These are phyloP conservation scores for Solanum etuberosum DNA, from an alignment of 257 asterid species.

Conservation along the genomic window DNA sequence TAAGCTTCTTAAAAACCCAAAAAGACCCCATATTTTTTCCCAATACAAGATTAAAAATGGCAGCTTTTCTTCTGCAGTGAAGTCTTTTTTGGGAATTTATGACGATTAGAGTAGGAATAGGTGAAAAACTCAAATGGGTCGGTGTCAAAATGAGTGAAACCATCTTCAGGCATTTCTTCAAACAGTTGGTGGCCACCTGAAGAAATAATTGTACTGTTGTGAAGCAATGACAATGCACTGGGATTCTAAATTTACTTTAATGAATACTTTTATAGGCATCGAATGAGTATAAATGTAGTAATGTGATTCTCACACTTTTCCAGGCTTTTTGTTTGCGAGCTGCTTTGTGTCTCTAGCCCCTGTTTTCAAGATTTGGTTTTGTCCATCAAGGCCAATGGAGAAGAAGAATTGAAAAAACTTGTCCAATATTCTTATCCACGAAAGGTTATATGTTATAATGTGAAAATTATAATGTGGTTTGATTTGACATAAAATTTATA, in stretches of 20 bases:
- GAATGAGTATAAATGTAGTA: background rate
- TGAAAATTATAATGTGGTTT: background rate
- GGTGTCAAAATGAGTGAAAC: slow-evolving; percentile 19
- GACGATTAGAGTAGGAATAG: background rate
- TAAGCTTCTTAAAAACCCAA: slow-evolving; percentile 20
- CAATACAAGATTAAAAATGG: background rate
- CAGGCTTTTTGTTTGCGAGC: background rate
- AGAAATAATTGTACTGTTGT: background rate
- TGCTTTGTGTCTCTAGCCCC: background rate
- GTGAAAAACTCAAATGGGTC: slow-evolving; percentile 13
- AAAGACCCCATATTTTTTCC: background rate
- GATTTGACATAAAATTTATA: too few relatives aligned
- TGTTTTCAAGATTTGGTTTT: background rate
- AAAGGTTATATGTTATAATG: background rate
- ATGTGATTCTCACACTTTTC: background rate
- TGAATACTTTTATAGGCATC: background rate
- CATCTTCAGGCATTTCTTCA: slow-evolving; percentile 91
- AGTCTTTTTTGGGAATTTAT: slow-evolving; percentile 4
- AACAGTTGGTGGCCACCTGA: background rate
- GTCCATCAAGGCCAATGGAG: background rate
- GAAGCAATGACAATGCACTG: background rate
- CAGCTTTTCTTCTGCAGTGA: background rate
- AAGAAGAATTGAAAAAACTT: background rate
- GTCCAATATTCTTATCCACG: background rate
- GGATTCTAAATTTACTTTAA: background rate